Evolutionary conservation across 2,329 filamentous ascomycete species (phyloP).

Genomic region (Chrysoporthe cubensis): DNA sequence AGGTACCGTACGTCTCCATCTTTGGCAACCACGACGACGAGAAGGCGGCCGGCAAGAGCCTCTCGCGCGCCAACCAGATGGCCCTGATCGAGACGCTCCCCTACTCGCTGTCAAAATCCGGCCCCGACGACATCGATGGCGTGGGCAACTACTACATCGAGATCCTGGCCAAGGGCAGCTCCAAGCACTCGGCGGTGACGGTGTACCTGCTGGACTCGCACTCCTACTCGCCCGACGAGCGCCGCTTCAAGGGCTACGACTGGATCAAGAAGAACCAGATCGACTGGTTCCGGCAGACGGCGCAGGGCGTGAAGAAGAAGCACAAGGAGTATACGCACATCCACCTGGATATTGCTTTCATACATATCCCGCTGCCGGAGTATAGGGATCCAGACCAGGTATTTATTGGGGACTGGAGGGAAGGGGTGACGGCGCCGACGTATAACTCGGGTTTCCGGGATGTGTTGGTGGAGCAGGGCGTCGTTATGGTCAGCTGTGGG

Average conservation of each 20-base stretch:
- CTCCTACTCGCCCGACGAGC: conserved; percentile 86
- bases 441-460: conserved; percentile 95
- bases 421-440: conserved; percentile 82
- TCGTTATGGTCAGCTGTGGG: conserved; percentile 87
- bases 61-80: conserved; percentile 82
- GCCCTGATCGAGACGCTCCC: conserved; percentile 82
- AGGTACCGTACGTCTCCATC: conserved; percentile 88
- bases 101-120: conserved; percentile 84
- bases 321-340: conserved; percentile 87
- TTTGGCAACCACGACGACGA: conserved; percentile 99
- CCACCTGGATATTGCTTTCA: conserved; percentile 95
- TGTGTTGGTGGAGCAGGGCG: conserved; percentile 81
- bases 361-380: conserved; percentile 94
- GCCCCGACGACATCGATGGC: conserved; percentile 82
- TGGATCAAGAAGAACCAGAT: conserved; percentile 97
- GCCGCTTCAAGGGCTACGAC: conserved; percentile 89
- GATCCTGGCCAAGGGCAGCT: conserved; percentile 77
- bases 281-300: conserved; percentile 87
- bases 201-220: conserved; percentile 96
- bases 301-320: conserved; percentile 71
- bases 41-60: conserved; percentile 54
- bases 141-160: conserved; percentile 96
- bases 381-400: conserved; percentile 68
- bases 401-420: conserved; percentile 74
- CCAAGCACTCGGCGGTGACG: conserved; percentile 86